Base-by-base conservation (phyloP, 2,329 filamentous ascomycete species). In the Microcyclospora tardicrescens region DNA sequence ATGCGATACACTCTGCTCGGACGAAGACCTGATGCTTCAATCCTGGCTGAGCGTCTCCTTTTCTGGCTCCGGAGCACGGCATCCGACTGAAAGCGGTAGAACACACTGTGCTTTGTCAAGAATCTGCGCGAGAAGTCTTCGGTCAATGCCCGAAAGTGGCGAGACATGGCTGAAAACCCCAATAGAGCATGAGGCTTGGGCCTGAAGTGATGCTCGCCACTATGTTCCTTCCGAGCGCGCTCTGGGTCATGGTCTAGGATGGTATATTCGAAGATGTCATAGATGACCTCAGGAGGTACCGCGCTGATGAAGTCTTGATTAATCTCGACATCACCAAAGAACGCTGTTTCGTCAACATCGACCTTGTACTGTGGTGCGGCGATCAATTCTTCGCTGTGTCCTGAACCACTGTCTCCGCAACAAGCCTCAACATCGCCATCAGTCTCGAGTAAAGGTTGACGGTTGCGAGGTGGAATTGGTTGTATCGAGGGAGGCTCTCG, bases 231-330 rank as follows among this genome's bases (percentile, higher is more conserved):
- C 15, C 29, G 9, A 24, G 10, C 33, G 16, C 37, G 38, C 10
- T 47, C 45, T 2, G 45, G 38, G 24, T 45, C 43, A 33, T 43
- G 40, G 15, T 47, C 45, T 15, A 43, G 43, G 9, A 45, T 12
- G n/a, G 36, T 28, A 31, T 36, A 45, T 1, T 40, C 43, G 10
- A 40, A 27, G 28, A 47, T 39, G 12, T 43, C n/a, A 15, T 47
- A 37, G 8, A 47, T 29, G n/a, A 39, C 36, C 16, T 47, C 43
- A 5, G 37, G 13, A 3, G 45, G 45, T n/a, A 41, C 14, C 10
- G 29, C 29, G 31, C 40, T 43, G 34, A 47, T 43, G 34, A 43
- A 45, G 39, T 43, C 36, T 12, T 37, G 29, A 11, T 31, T 37
- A 11, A 34, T 10, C 11, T 47, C 42, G 10, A 43, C 35, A 8